phyloP scores from a whole-genome alignment of 2,329 filamentous ascomycete genomes.

The Triangularia setosa region DNA sequence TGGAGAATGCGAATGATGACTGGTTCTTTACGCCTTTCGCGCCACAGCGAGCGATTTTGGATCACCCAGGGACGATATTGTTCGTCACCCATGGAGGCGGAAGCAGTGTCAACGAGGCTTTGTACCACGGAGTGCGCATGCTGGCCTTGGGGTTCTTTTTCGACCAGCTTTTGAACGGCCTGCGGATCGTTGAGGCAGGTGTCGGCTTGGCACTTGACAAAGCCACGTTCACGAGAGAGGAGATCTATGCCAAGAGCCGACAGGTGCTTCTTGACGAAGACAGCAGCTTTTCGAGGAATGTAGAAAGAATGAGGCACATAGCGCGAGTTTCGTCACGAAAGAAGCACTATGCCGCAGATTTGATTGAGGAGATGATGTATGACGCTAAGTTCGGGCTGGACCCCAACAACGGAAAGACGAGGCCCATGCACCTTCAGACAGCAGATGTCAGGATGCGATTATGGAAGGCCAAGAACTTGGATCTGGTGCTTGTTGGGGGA shows the following conservation, averaged over 20 bases:
- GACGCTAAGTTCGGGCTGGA: constrained; percentile 24
- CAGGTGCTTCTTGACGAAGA: constrained; percentile 30
- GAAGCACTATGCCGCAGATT: constrained; percentile 37
- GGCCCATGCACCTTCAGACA: constrained; percentile 42
- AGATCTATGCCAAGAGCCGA: constrained; percentile 31
- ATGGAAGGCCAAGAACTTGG: constrained; percentile 39
- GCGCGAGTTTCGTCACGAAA: constrained; percentile 34
- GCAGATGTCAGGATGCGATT: constrained; percentile 40
- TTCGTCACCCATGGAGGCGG: constrained; percentile 42
- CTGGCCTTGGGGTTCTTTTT: constrained; percentile 38
- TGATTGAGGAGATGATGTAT: constrained; percentile 40
- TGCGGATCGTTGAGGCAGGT: constrained; percentile 34
- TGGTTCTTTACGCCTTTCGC: constrained; percentile 36
- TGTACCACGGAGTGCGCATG: constrained; percentile 38
- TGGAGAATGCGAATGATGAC: constrained; percentile 28
- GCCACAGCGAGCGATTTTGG: constrained; percentile 40
- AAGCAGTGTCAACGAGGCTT: constrained; percentile 39
- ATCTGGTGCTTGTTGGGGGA: constrained; percentile 16
- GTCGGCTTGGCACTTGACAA: constrained; percentile 37
- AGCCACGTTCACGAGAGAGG: constrained; percentile 31
- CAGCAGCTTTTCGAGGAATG: constrained; percentile 32
- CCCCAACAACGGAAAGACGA: constrained; percentile 13
- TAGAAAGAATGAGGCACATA: constrained; percentile 36
- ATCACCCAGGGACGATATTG: constrained; percentile 31
- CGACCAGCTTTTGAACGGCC: constrained; percentile 39